phyloP scores from a whole-genome alignment of 179 eudicot species.

The Vitellaria paradoxa region DNA sequence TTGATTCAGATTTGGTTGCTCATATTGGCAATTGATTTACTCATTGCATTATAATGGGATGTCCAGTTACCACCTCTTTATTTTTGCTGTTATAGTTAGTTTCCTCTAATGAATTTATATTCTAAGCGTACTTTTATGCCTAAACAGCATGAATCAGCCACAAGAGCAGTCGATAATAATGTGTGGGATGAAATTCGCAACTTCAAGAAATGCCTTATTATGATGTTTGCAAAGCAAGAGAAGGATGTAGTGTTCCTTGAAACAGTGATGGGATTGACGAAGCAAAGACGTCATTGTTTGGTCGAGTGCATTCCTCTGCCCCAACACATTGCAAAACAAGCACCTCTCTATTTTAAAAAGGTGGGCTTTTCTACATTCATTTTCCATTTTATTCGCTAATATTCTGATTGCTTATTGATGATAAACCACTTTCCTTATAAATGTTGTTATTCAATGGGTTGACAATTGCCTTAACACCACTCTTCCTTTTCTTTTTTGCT shows the following conservation, averaged over 20 bases:
- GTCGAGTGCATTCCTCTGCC: conserved; percentile 92
- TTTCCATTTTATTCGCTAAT: background rate
- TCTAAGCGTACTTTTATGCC: conserved; percentile 37
- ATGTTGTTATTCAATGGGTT: background rate
- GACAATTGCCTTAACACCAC: background rate
- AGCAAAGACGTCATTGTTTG: conserved; percentile 86
- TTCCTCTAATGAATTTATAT: background rate
- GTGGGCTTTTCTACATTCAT: conserved; percentile 24
- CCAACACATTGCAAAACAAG: conserved; percentile 54
- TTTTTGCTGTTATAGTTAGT: background rate
- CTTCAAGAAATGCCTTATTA: conserved; percentile 92
- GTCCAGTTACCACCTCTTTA: background rate
- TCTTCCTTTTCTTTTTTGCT: background rate
- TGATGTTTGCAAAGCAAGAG: conserved; percentile 96
- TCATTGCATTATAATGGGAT: background rate
- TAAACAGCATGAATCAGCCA: too few species aligned
- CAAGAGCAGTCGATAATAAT: conserved; percentile 81
- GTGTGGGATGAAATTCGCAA: conserved; percentile 97
- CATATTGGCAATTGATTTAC: background rate
- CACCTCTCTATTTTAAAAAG: conserved; percentile 84
- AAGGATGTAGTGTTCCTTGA: conserved; percentile 85
- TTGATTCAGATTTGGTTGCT: background rate
- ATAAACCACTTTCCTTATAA: background rate
- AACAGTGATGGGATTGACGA: conserved; percentile 75
- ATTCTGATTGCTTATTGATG: background rate